Evolutionary conservation across 208 protist species (phyloP), one percentile per base, ranked within the genome.

Genomic region (Strigomonas oncopelti): DNA sequence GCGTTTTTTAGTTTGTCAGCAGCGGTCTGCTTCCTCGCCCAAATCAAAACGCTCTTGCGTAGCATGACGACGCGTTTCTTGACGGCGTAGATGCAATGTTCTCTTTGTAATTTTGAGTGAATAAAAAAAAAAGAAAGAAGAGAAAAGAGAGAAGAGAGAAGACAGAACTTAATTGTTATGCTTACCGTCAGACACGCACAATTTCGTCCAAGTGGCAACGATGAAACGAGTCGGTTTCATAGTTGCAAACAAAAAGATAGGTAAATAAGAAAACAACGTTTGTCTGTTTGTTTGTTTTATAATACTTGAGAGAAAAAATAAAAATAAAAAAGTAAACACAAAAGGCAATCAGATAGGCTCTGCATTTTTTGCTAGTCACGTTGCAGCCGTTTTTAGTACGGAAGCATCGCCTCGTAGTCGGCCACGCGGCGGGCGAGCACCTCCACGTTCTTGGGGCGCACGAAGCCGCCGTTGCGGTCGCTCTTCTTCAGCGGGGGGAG

Each of bases 401-500:
- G 70, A 56, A 81, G 58, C 71, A 81, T 77, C 34, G 72, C 76
- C 56, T 73, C 66, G 76, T 81, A 81, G 76, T 81, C 74, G 36
- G 54, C 63, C 18, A 58, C 60, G 58, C 57, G 61, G 57, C 73
- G 65, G 62, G 69, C 22, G 66, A 77, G 73, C 45, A 68, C n/a
- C 55, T 63, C 67, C 36, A 72, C 65, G 31, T 79, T 79, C 62
- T 67, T 67, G 69, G 69, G 60, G 36, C 64, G 61, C 63, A 79
- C 74, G 36, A 79, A 11, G 61, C 74, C 74, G 45, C 74, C 74
- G 71, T 69, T 70, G 71, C 71, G 71, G 64, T 98, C 85, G 81
- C 86, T 95, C 72, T 76, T 77, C 84, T 90, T 91, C 45, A 75
- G 65, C 36, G 77, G 48, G 24, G 89, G 83, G 18, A 91, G 83